Conservation (phyloP, 495 filamentous ascomycete genomes). For the Penicillium antarcticum region DNA sequence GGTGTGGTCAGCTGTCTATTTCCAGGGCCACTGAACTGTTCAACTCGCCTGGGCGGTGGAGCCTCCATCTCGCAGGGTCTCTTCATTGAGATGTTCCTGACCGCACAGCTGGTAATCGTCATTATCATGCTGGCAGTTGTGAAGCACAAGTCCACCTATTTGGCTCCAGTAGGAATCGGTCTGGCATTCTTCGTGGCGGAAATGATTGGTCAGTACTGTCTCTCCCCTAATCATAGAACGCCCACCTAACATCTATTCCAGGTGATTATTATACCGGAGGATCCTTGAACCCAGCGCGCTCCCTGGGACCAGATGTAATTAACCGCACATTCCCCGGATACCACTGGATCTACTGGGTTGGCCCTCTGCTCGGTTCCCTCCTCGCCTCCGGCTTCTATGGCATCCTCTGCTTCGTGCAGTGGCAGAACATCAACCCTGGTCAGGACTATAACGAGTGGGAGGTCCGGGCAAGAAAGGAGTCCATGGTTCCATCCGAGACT, state of each 20-base stretch:
- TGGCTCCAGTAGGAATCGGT: constrained; percentile 78
- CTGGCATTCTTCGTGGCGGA: constrained; percentile 68
- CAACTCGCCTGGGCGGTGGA: constrained; percentile 54
- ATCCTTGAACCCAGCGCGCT: constrained; percentile 69
- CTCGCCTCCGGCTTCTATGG: constrained; percentile 67
- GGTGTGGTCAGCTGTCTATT: constrained; percentile 62
- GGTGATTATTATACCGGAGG: constrained; percentile 72
- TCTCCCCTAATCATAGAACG: neutral
- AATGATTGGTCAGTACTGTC: constrained; percentile 49
- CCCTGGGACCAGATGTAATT: constrained; percentile 68
- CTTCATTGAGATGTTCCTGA: constrained; percentile 80
- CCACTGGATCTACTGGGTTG: constrained; percentile 61
- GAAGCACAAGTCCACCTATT: constrained; percentile 75
- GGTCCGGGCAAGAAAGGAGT: constrained; percentile 13
- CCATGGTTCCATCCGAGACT: constrained; percentile 5
- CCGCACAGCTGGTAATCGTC: constrained; percentile 70
- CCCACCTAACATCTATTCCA: constrained; percentile 7
- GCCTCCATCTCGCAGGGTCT: constrained; percentile 63
- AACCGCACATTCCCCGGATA: constrained; percentile 57
- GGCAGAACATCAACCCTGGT: constrained; percentile 74
- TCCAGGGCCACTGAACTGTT: constrained; percentile 59
- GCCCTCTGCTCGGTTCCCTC: constrained; percentile 62
- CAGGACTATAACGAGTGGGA: constrained; percentile 57
- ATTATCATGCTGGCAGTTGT: constrained; percentile 83
- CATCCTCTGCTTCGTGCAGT: constrained; percentile 64